A percentile compares a stretch with the other conserved stretches of the same genome.
Evolutionary conservation across 176 grass and related monocot genomes (phyloP).

Genomic region (Eragrostis nindensis): DNA sequence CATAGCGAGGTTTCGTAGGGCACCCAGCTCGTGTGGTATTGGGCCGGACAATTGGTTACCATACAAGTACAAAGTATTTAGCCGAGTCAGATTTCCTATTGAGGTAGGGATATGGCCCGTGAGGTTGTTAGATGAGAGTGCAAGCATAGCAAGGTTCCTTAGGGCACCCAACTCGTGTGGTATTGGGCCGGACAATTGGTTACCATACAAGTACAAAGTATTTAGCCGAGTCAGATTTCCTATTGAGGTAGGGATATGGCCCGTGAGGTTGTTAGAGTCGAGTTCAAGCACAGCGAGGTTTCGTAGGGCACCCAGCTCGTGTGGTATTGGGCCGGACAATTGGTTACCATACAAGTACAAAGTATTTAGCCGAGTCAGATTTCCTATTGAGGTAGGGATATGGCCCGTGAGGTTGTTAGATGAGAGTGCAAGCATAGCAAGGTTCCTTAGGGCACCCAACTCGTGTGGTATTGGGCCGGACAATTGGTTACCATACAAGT

Average conservation of each 20-base stretch:
- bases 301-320: background rate
- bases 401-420: background rate
- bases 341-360: background rate
- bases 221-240: background rate
- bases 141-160: no score
- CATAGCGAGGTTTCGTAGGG: background rate
- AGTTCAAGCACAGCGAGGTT: background rate
- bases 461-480: background rate
- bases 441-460: background rate
- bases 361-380: background rate
- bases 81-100: background rate
- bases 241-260: constrained; percentile 12
- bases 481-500: background rate
- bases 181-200: background rate
- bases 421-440: no score
- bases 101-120: constrained; percentile 30
- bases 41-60: background rate
- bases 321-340: background rate
- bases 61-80: background rate
- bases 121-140: no score
- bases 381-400: constrained; percentile 3
- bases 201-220: background rate
- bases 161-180: background rate
- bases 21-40: background rate
- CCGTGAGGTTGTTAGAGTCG: constrained; percentile 6